Evolutionary conservation across 208 protist species (phyloP).

Genomic region (Crithidia bombi): DNA sequence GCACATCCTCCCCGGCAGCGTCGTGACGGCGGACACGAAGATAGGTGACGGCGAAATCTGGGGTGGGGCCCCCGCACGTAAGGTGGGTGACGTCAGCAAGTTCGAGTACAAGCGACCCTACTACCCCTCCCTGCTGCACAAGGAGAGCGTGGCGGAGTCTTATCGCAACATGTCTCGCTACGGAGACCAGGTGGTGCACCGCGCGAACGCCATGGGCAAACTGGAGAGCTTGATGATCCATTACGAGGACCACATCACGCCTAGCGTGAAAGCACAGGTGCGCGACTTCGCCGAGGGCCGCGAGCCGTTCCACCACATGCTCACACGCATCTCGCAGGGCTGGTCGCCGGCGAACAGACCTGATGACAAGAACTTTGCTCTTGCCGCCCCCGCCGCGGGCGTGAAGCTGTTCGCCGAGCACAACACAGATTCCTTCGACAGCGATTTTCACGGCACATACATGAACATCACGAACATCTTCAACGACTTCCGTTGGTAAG

Average conservation of each 20-base stretch:
- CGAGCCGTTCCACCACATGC: constrained; percentile 88
- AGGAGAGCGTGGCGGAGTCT: constrained; percentile 74
- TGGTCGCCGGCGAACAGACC: constrained; percentile 84
- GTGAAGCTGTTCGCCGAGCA: constrained; percentile 87
- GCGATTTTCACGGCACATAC: constrained; percentile 81
- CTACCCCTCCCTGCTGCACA: constrained; percentile 77
- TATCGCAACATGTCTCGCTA: constrained; percentile 89
- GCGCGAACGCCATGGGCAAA: constrained; percentile 74
- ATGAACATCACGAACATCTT: constrained; percentile 86
- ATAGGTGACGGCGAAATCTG: constrained; percentile 88
- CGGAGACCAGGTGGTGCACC: constrained; percentile 88
- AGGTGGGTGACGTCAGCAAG: constrained; percentile 87
- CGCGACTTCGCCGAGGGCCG: constrained; percentile 83
- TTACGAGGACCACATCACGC: constrained; percentile 77
- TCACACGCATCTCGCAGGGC: constrained; percentile 84
- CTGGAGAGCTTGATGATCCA: constrained; percentile 82
- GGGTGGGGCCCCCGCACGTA: constrained; percentile 83
- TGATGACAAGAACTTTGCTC: constrained; percentile 80
- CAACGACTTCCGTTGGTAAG: constrained; percentile 90
- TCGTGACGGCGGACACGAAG: constrained; percentile 83
- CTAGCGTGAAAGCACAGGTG: constrained; percentile 72
- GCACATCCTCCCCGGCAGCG: constrained; percentile 87
- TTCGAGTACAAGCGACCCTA: constrained; percentile 90
- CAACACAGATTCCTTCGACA: constrained; percentile 84
- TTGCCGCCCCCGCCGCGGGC: constrained; percentile 63